A percentile compares a stretch with the other conserved stretches of the same genome.
Evolutionary conservation across 306 rosid genomes (phyloP).

Genomic region (Quercus dentata): DNA sequence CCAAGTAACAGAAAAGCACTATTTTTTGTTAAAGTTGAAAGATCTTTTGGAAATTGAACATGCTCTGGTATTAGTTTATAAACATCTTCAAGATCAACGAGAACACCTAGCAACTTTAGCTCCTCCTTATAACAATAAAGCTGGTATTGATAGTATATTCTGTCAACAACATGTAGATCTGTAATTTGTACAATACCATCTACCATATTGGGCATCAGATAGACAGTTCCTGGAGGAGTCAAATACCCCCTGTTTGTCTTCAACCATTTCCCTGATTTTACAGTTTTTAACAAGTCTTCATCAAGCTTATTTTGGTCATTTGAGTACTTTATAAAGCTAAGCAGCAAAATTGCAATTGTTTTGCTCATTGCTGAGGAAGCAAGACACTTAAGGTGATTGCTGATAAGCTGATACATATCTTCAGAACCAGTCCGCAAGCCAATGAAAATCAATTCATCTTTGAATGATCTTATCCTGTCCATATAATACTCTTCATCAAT

Average conservation of each 20-base stretch:
- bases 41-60: background rate
- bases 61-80: constrained; percentile 18
- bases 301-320: background rate
- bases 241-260: constrained; percentile 13
- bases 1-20: constrained; percentile 5
- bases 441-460: constrained; percentile 21
- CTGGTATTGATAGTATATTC: constrained; percentile 8
- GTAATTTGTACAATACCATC: background rate
- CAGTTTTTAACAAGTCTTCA: constrained; percentile 3
- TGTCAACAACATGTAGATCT: constrained; percentile 11
- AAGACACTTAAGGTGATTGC: background rate
- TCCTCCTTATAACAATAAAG: constrained; percentile 5
- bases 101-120: constrained; percentile 15
- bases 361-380: constrained; percentile 15
- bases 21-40: constrained; percentile 1
- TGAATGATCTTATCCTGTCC: too few species aligned
- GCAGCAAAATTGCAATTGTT: background rate
- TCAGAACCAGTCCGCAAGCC: constrained; percentile 12
- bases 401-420: constrained; percentile 7
- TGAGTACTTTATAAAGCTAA: constrained; percentile 10
- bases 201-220: background rate
- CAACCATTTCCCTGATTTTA: constrained; percentile 20
- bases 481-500: too few species aligned
- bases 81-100: background rate
- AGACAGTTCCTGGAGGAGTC: constrained; percentile 20